Evolutionary conservation across 1,284 basidiomycete genomes (phyloP).

Genomic region (Moniliella sp.): DNA sequence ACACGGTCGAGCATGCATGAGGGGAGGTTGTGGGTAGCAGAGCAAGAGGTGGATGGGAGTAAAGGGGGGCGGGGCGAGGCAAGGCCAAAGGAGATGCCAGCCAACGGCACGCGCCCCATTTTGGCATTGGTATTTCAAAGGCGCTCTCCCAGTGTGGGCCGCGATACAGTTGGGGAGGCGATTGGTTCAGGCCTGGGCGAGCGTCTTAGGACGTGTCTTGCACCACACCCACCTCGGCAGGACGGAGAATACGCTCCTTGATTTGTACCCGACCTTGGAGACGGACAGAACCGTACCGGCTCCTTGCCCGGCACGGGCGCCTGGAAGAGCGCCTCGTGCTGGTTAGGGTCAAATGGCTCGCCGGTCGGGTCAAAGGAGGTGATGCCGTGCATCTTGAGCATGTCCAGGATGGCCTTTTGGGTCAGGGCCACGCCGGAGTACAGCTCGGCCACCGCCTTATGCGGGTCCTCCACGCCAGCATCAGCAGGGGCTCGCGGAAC

Average conservation of each 20-base stretch:
- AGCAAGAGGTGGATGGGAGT: too few relatives aligned
- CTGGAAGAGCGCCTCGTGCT: constrained; percentile 84
- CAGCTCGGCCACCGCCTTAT: constrained; percentile 19
- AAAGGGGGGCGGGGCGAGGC: too few relatives aligned
- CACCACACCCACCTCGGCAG: constrained; percentile 88
- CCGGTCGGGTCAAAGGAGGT: constrained; percentile 75
- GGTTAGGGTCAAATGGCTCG: constrained; percentile 77
- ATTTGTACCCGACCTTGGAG: constrained; percentile 56
- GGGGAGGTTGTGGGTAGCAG: too few relatives aligned
- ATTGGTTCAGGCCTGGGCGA: too few relatives aligned
- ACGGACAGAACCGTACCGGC: constrained; percentile 70
- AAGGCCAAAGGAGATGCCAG: too few relatives aligned
- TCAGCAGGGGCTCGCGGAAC: constrained; percentile 5
- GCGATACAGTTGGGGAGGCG: too few relatives aligned
- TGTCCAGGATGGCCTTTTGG: constrained; percentile 66
- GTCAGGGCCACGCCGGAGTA: constrained; percentile 77
- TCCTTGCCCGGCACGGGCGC: constrained; percentile 66
- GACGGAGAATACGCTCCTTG: constrained; percentile 50
- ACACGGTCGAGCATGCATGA: too few relatives aligned
- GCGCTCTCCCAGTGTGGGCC: too few relatives aligned
- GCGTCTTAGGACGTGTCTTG: constrained; percentile 30
- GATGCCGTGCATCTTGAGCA: constrained; percentile 72
- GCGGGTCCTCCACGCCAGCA: constrained; percentile 21
- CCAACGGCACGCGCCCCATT: too few relatives aligned
- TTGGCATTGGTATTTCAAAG: too few relatives aligned